These are phyloP conservation scores for Phoenix dactylifera DNA, from an alignment of 176 grass and related monocot species.

Conservation along the genomic window DNA sequence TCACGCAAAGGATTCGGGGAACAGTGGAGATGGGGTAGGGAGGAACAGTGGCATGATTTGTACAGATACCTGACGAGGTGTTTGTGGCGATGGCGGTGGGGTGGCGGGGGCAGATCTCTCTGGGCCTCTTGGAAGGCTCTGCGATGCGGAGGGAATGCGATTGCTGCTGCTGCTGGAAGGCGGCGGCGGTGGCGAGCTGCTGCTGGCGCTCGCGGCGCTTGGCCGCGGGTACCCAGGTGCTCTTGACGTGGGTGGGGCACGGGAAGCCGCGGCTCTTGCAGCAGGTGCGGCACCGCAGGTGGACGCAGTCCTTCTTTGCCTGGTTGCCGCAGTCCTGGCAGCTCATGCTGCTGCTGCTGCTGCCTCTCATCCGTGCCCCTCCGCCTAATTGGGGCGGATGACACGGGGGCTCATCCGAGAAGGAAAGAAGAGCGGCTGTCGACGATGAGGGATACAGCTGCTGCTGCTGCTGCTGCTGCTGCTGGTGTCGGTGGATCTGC, in stretches of 20 bases:
- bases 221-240: slow-evolving; percentile 83
- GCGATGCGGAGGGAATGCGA: slow-evolving; percentile 8
- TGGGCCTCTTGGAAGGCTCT: slow-evolving; percentile 28
- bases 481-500: slow-evolving; percentile 28
- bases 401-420: slow-evolving; percentile 24
- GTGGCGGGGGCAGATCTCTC: slow-evolving; percentile 22
- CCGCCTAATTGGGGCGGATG: slow-evolving; percentile 9
- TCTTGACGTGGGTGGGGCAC: slow-evolving; percentile 83
- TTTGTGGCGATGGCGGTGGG: slow-evolving; percentile 24
- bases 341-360: slow-evolving; percentile 35
- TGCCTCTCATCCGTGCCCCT: not conserved
- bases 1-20: slow-evolving; percentile 33
- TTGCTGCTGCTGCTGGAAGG: not conserved
- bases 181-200: slow-evolving; percentile 48
- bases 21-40: slow-evolving; percentile 19
- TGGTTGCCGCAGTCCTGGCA: slow-evolving; percentile 99
- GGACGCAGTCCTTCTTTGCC: slow-evolving; percentile 85
- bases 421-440: slow-evolving; percentile 38
- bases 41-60: slow-evolving; percentile 2
- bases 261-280: slow-evolving; percentile 84
- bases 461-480: slow-evolving; percentile 26
- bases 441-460: not conserved
- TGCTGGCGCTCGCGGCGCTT: slow-evolving; percentile 90
- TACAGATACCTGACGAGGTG: slow-evolving; percentile 68
- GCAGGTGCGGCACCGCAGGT: slow-evolving; percentile 89